phyloP scores from a whole-genome alignment of 176 grass and related monocot species.

The Paspalum notatum region DNA sequence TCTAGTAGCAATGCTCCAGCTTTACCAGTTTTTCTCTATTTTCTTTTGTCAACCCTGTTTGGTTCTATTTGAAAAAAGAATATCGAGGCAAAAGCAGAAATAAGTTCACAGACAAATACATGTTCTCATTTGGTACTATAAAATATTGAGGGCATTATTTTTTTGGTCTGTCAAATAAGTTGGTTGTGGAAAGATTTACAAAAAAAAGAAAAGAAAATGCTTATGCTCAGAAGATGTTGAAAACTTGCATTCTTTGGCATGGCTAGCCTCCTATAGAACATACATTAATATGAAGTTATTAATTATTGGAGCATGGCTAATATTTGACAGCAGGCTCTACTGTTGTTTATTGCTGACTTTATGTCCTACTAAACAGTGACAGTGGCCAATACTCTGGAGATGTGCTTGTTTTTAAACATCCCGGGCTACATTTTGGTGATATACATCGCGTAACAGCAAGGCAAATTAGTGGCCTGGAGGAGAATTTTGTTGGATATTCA shows the following conservation, averaged over 20 bases:
- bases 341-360: neutral
- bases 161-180: neutral
- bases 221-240: conserved; percentile 3
- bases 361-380: conserved; percentile 51
- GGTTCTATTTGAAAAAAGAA: neutral
- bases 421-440: conserved; percentile 75
- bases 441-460: conserved; percentile 61
- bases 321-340: conserved; percentile 16
- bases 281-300: neutral
- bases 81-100: neutral
- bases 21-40: neutral
- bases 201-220: neutral
- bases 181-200: neutral
- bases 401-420: conserved; percentile 79
- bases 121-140: neutral
- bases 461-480: conserved; percentile 44
- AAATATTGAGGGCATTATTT: neutral
- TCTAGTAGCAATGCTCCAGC: neutral
- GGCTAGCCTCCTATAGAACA: neutral
- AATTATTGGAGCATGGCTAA: neutral
- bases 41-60: neutral
- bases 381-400: conserved; percentile 59
- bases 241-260: conserved; percentile 4
- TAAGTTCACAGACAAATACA: neutral
- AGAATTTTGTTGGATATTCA: conserved; percentile 50